These are phyloP conservation scores for Neonectria sp. DNA, from an alignment of 2,329 filamentous ascomycete genomes.

Conservation along the genomic window DNA sequence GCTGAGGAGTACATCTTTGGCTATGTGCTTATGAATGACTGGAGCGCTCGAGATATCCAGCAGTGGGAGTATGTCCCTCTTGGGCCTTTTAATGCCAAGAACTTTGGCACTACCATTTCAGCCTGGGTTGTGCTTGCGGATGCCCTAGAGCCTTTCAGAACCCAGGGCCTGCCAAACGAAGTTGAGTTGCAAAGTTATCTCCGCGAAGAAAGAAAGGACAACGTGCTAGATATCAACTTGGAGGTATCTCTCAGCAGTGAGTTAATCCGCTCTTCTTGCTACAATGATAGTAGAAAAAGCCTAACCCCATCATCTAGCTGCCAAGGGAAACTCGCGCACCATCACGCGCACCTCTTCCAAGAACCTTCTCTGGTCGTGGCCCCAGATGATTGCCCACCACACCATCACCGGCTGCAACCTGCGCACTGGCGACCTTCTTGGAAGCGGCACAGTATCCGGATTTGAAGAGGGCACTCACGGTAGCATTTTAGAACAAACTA, in stretches of 20 bases:
- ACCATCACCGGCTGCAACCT: constrained; percentile 83
- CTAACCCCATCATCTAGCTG: constrained; percentile 39
- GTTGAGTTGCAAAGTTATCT: constrained; percentile 60
- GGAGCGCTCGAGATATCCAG: constrained; percentile 75
- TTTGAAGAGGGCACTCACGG: constrained; percentile 75
- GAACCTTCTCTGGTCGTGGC: constrained; percentile 82
- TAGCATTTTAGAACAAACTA: constrained; percentile 80
- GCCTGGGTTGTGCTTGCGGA: constrained; percentile 75
- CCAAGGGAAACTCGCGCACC: constrained; percentile 50
- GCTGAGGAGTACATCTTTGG: constrained; percentile 82
- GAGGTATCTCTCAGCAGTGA: constrained; percentile 57
- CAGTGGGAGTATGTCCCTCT: constrained; percentile 73
- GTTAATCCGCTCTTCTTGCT: constrained; percentile 16
- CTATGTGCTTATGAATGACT: constrained; percentile 75
- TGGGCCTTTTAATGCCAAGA: constrained; percentile 75
- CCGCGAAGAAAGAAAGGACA: constrained; percentile 65
- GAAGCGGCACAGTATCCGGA: constrained; percentile 82
- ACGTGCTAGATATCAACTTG: constrained; percentile 55
- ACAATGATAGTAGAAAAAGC: not conserved
- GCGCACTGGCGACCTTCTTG: constrained; percentile 80
- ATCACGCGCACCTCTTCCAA: constrained; percentile 47
- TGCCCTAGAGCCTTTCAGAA: constrained; percentile 59
- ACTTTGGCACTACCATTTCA: constrained; percentile 71
- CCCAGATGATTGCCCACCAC: constrained; percentile 89
- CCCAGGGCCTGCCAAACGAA: constrained; percentile 50